phyloP scores from a whole-genome alignment of 257 asterid genomes.

The Rhazya stricta region DNA sequence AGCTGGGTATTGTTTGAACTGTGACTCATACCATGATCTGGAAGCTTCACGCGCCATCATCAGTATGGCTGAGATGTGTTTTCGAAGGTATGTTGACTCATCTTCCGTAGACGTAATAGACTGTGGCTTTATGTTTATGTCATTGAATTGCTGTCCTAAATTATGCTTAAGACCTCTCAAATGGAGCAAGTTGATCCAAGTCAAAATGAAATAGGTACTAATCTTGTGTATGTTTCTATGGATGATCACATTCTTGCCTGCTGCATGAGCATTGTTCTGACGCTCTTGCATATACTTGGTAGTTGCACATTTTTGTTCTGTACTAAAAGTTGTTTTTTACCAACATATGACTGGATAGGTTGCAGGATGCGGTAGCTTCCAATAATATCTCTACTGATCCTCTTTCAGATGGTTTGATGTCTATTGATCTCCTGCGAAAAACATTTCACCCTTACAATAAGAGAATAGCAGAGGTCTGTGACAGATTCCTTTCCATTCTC shows the following conservation, averaged over 20 bases:
- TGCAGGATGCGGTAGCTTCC: constrained; percentile 57
- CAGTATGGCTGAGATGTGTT: constrained; percentile 38
- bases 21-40: constrained; percentile 55
- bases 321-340: constrained; percentile 3
- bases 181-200: background rate
- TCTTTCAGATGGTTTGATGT: constrained; percentile 42
- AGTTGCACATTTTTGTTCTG: constrained; percentile 12
- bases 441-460: constrained; percentile 68
- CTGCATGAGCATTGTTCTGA: background rate
- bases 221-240: background rate
- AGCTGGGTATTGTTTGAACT: constrained; percentile 59
- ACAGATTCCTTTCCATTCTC: constrained; percentile 2
- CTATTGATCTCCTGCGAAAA: constrained; percentile 31
- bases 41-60: constrained; percentile 45
- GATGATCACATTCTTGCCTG: background rate
- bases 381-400: constrained; percentile 31
- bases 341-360: constrained; percentile 33
- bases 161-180: background rate
- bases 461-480: constrained; percentile 77
- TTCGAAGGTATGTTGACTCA: constrained; percentile 42
- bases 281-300: background rate
- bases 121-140: background rate
- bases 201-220: no score
- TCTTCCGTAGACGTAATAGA: background rate
- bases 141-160: background rate